Conservation (phyloP, 306 rosid genomes). For the Cotoneaster glaucophyllus region DNA sequence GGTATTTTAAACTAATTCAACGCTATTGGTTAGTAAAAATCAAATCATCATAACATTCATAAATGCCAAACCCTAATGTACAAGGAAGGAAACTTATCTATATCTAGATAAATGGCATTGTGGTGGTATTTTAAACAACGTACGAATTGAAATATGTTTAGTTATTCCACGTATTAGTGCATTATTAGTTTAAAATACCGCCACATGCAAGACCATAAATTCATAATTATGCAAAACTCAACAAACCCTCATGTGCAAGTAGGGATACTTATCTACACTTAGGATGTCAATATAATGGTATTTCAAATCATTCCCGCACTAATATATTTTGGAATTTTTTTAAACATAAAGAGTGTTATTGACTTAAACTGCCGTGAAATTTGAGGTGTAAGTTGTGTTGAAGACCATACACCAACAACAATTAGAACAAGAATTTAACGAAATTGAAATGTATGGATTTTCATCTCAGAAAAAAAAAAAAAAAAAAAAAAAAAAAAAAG, state of each 20-base stretch:
- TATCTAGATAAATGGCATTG: neutral
- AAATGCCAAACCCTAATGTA: neutral
- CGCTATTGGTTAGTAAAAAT: too few species aligned
- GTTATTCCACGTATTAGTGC: too few species aligned
- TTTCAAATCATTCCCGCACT: too few species aligned
- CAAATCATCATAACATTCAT: neutral
- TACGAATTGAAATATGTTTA: too few species aligned
- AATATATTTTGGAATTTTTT: too few species aligned
- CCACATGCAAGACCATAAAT: neutral
- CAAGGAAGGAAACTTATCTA: neutral
- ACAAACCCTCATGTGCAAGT: neutral
- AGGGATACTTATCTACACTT: neutral
- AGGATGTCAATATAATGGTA: neutral
- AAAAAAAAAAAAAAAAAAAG: too few species aligned
- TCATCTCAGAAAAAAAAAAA: neutral
- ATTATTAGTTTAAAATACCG: too few species aligned
- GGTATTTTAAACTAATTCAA: neutral
- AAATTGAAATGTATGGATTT: neutral
- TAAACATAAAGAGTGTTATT: neutral
- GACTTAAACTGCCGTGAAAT: neutral
- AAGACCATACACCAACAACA: constrained; percentile 6
- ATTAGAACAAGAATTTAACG: neutral
- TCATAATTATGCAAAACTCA: too few species aligned
- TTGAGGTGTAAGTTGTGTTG: neutral
- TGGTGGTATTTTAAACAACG: neutral